Percentiles rank a stretch among this genome's conserved stretches.
phyloP scores from a whole-genome alignment of 2,329 filamentous ascomycete genomes.

The Pseudocercospora pini-densiflorae region DNA sequence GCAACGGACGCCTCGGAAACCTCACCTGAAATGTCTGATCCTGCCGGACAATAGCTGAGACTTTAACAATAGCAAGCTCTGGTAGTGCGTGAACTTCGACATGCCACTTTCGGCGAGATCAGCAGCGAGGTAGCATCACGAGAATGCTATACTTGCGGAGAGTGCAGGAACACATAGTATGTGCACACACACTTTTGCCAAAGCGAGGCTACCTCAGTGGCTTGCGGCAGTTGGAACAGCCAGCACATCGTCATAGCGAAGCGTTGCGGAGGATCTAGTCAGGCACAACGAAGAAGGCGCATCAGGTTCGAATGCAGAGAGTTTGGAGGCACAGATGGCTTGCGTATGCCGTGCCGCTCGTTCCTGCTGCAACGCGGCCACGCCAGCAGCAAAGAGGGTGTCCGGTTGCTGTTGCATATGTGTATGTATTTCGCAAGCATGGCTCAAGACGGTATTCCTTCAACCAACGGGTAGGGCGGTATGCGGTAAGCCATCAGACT shows the following conservation, averaged over 20 bases:
- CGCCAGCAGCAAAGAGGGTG: neutral
- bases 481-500: neutral
- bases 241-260: slow-evolving; percentile 1
- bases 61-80: slow-evolving; percentile 10
- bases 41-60: neutral
- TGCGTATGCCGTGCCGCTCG: slow-evolving; percentile 3
- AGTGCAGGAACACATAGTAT: neutral
- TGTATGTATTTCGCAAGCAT: neutral
- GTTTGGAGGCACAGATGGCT: neutral
- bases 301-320: neutral
- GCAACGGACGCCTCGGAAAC: neutral
- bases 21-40: neutral
- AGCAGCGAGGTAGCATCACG: neutral
- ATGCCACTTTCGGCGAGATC: slow-evolving; percentile 8
- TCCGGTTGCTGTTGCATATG: neutral
- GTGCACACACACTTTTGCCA: neutral
- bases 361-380: neutral
- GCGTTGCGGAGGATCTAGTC: slow-evolving; percentile 2
- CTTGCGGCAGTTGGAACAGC: neutral
- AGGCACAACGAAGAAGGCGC: neutral
- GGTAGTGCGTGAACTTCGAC: slow-evolving; percentile 2
- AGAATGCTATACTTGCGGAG: slow-evolving; percentile 1
- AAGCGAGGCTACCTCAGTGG: neutral
- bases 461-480: neutral
- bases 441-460: neutral